Percentiles rank a stretch among this genome's conserved stretches.
These are phyloP conservation scores for Verticillium dahliae DNA, from an alignment of 2,329 filamentous ascomycete genomes.

Conservation along the genomic window DNA sequence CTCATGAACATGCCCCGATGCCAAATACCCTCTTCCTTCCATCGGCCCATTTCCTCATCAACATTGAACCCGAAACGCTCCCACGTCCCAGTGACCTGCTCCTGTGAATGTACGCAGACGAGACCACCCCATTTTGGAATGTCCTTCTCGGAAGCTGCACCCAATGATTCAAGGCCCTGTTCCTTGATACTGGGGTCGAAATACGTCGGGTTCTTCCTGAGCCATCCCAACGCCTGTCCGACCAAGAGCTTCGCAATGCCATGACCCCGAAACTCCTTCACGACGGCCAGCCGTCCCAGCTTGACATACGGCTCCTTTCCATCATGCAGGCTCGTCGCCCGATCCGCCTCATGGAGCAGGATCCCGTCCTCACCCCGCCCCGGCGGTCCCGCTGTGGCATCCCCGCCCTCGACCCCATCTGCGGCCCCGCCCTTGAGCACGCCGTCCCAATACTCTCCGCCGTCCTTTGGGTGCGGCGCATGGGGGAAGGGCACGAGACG, in stretches of 20 bases:
- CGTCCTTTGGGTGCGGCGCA: conserved; percentile 50
- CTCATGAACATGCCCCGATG: conserved; percentile 77
- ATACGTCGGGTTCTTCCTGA: conserved; percentile 49
- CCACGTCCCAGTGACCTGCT: conserved; percentile 59
- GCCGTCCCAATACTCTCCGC: conserved; percentile 41
- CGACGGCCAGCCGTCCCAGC: conserved; percentile 69
- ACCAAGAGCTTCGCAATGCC: conserved; percentile 62
- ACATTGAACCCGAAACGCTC: conserved; percentile 63
- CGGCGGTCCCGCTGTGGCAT: conserved; percentile 13
- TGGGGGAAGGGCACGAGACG: conserved; percentile 80
- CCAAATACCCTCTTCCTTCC: conserved; percentile 77
- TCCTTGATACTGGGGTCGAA: conserved; percentile 44
- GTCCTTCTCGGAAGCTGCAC: conserved; percentile 20
- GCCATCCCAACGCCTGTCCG: conserved; percentile 61
- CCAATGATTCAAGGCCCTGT: conserved; percentile 35
- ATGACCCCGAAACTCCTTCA: conserved; percentile 57
- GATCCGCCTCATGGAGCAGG: conserved; percentile 24
- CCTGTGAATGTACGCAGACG: conserved; percentile 74
- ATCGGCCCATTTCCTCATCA: conserved; percentile 68
- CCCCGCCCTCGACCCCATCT: conserved; percentile 3
- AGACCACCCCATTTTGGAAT: conserved; percentile 58
- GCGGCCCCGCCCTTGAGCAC: conserved; percentile 22
- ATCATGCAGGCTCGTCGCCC: conserved; percentile 46
- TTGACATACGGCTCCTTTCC: conserved; percentile 73
- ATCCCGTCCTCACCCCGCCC: neutral